These are phyloP conservation scores for Protomyces gravidus DNA, from an alignment of 1,139 yeast genomes.

Conservation along the genomic window DNA sequence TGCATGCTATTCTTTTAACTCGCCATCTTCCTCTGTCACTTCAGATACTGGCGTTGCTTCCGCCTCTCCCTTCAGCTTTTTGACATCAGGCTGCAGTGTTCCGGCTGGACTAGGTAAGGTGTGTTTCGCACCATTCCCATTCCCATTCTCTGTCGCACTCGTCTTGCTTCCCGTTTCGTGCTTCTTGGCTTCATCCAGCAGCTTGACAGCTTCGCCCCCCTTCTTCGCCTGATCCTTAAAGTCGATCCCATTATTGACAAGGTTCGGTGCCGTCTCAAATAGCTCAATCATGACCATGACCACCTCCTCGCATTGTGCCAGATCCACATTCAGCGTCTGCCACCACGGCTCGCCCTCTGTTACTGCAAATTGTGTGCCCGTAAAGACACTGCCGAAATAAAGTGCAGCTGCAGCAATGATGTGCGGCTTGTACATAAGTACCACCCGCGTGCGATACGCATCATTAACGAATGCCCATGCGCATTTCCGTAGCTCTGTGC, in stretches of 20 bases:
- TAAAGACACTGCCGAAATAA: conserved; percentile 40
- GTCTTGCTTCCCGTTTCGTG: not conserved
- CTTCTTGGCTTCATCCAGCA: conserved; percentile 1
- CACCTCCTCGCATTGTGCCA: conserved; percentile 35
- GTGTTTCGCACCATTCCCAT: not conserved
- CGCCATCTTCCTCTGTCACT: not conserved
- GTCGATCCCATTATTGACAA: conserved; percentile 23
- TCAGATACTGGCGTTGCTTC: not conserved
- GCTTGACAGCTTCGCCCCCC: conserved; percentile 24
- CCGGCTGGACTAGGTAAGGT: not conserved
- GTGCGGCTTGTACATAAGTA: conserved; percentile 39
- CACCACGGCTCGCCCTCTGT: conserved; percentile 38
- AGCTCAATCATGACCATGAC: conserved; percentile 40
- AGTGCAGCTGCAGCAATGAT: conserved; percentile 44
- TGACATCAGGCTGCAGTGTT: not conserved
- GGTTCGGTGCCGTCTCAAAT: conserved; percentile 33
- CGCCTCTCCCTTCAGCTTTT: not conserved
- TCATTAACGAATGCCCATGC: conserved; percentile 46
- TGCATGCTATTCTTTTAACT: not conserved
- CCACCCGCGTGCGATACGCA: conserved; percentile 42
- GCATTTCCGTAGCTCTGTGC: conserved; percentile 38
- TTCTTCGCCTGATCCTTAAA: conserved; percentile 13
- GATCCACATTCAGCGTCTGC: conserved; percentile 35
- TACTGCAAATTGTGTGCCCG: conserved; percentile 32
- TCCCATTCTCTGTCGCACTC: no score